Conservation (phyloP, 768 basidiomycete genomes). For the Clitopilus hobsonii region DNA sequence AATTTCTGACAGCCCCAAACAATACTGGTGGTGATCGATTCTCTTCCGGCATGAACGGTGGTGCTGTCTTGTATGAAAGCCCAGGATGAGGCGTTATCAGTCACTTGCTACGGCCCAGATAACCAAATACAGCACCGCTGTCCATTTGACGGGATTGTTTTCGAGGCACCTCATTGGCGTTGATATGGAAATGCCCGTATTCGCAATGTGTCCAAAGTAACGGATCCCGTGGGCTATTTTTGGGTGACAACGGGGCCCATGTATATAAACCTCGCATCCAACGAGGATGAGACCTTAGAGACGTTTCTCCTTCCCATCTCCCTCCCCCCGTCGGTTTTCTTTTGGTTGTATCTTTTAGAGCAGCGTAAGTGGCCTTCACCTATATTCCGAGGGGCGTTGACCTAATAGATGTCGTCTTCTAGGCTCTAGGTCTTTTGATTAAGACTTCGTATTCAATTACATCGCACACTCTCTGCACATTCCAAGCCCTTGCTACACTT, state of each 20-base stretch:
- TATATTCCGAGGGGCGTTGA: not conserved
- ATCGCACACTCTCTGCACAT: slow-evolving; percentile 20
- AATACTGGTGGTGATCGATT: not conserved
- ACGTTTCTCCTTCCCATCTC: not conserved
- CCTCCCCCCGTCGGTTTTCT: slow-evolving; percentile 27
- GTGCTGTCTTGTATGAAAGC: not conserved
- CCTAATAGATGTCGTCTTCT: not conserved
- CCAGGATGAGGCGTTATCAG: no score
- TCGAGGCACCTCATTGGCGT: not conserved
- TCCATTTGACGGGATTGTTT: not conserved
- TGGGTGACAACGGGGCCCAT: not conserved
- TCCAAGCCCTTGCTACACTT: slow-evolving; percentile 19
- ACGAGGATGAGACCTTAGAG: not conserved
- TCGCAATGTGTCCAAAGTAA: not conserved
- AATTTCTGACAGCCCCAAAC: not conserved
- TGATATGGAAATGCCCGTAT: not conserved
- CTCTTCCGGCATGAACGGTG: not conserved
- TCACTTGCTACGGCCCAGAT: not conserved
- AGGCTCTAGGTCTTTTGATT: not conserved
- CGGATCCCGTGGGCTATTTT: not conserved
- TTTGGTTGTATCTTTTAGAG: slow-evolving; percentile 33
- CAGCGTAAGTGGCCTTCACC: slow-evolving; percentile 31
- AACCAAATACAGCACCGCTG: not conserved
- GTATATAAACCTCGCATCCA: not conserved
- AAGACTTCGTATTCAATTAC: not conserved